Evolutionary conservation across 768 basidiomycete species (phyloP).

Genomic region (Pleurotus djamor): DNA sequence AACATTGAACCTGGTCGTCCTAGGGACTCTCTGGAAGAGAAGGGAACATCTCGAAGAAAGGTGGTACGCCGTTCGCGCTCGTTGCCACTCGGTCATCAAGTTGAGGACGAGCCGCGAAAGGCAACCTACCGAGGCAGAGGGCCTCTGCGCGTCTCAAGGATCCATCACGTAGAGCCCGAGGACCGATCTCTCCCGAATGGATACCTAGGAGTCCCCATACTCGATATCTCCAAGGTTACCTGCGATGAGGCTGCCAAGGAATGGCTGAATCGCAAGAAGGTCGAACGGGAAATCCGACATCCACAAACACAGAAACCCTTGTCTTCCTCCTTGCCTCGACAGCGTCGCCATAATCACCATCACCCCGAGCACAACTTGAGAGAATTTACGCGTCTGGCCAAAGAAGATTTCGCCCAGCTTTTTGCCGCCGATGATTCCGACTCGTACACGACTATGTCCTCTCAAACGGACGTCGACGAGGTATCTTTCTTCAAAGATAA

Average conservation of each 20-base stretch:
- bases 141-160: not conserved
- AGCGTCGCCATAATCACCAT: not conserved
- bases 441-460: not conserved
- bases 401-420: not conserved
- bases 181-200: not conserved
- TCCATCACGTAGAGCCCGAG: not conserved
- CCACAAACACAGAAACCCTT: not conserved
- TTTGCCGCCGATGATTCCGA: not conserved
- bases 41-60: not conserved
- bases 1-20: not conserved
- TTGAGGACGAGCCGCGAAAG: not conserved
- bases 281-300: not conserved
- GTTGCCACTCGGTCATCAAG: not conserved
- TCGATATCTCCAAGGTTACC: not conserved
- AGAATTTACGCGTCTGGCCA: not conserved
- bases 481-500: not conserved
- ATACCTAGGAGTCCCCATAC: not conserved
- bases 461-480: not conserved
- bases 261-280: not conserved
- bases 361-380: not conserved
- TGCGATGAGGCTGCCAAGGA: not conserved
- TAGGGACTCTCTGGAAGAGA: conserved; percentile 1
- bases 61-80: not conserved
- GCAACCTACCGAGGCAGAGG: conserved; percentile 1
- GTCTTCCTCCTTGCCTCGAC: not conserved